These are phyloP conservation scores for Tuctoria greenei DNA, from an alignment of 176 grass and related monocot genomes.

Conservation along the genomic window DNA sequence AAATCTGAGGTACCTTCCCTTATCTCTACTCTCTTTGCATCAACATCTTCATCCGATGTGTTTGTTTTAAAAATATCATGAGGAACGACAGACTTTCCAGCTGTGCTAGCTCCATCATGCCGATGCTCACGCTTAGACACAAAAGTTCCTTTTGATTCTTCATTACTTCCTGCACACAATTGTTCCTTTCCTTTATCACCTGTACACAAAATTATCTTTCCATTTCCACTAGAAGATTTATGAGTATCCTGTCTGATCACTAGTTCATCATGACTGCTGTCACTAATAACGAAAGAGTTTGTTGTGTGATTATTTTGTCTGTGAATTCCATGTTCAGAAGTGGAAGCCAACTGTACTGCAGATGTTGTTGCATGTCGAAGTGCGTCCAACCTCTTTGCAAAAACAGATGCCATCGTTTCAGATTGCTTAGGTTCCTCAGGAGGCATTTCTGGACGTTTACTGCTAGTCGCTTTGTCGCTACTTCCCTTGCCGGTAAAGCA, in stretches of 20 bases:
- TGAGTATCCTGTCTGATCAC: constrained; percentile 14
- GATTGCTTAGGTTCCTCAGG: constrained; percentile 57
- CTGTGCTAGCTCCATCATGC: constrained; percentile 16
- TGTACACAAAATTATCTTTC: constrained; percentile 41
- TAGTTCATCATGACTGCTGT: constrained; percentile 32
- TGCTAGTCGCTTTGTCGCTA: constrained; percentile 51
- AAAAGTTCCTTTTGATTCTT: constrained; percentile 38
- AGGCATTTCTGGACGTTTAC: constrained; percentile 48
- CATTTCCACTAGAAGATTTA: constrained; percentile 44
- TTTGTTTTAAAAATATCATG: constrained; percentile 36
- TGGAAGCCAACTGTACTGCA: constrained; percentile 30
- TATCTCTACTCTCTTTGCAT: constrained; percentile 13
- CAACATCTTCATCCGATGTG: constrained; percentile 22
- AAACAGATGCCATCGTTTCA: constrained; percentile 68
- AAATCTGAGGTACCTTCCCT: constrained; percentile 39
- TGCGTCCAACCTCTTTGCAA: constrained; percentile 75
- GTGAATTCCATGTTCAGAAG: constrained; percentile 31
- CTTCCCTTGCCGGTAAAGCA: constrained; percentile 33
- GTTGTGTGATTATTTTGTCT: constrained; percentile 29
- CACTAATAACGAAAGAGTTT: constrained; percentile 30
- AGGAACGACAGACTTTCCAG: constrained; percentile 31
- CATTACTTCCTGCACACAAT: constrained; percentile 16
- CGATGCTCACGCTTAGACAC: constrained; percentile 8
- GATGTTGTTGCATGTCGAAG: constrained; percentile 61
- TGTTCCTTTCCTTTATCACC: constrained; percentile 42